Evolutionary conservation across 768 basidiomycete genomes (phyloP), one percentile per base, ranked within the genome.

Genomic region (Suillus decipiens): DNA sequence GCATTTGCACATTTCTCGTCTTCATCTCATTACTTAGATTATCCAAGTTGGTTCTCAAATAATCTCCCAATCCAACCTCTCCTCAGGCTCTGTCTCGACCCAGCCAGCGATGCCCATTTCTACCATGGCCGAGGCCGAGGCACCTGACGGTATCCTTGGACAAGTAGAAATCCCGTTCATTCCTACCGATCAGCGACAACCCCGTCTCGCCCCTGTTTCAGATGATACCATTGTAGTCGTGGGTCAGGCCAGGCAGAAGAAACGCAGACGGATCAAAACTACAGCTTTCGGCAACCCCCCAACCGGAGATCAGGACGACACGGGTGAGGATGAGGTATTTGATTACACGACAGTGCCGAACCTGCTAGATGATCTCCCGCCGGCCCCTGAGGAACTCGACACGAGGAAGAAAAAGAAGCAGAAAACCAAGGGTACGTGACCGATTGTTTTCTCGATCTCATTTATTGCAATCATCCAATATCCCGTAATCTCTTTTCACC

Each of bases 161-260:
- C 82, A 86, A 60, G 82, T 86, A 41, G 92, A 93, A 74, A 84
- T 95, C 8, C 87, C 93, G 1, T 96, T 88, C 66, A 81, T 96
- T 10, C 93, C 93, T 54, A 82, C 86, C 1, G 75, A 84, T 0
- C 82, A 87, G 68, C 85, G 93, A 22, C 73, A 70, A 43, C 63
- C 68, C 33, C 62, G 60, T 58, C 51, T 64, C 31, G 45, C 70
- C 39, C 72, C 70, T 33, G 72, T 72, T 22, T 76, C 77, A 37
- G 85, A 88, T 51, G 92, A 91, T 69, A 79, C 84, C 1, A 87
- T 94, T 59, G 84, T 93, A 7, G 81, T 89, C 15, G 89, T 92
- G 19, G 90, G 90, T 8, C 86, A 89, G 70, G 71, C 78, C 22
- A 78, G 82, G 59, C 79, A 82, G 71, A 87, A 86, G 78, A 90